Evolutionary conservation across 2,329 filamentous ascomycete genomes (phyloP).

Genomic region (Pyrenochaeta sp.): DNA sequence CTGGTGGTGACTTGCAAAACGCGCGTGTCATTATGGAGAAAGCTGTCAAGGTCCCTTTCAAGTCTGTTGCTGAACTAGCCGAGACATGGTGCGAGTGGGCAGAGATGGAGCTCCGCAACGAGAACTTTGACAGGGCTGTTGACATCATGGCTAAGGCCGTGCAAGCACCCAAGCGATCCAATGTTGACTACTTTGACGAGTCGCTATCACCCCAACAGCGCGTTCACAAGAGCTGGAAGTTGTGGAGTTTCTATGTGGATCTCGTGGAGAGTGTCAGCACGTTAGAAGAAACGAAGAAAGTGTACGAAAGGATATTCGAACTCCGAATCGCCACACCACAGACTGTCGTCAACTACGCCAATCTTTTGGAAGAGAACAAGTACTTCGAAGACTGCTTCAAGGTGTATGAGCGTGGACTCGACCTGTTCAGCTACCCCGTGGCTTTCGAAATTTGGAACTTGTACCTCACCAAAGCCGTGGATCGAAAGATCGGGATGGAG

Average conservation of each 20-base stretch:
- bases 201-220: slow-evolving; percentile 91
- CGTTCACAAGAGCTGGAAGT: slow-evolving; percentile 98
- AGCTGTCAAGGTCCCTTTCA: slow-evolving; percentile 96
- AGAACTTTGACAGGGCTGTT: slow-evolving; percentile 94
- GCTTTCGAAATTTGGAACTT: slow-evolving; percentile 99
- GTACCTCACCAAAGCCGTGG: slow-evolving; percentile 95
- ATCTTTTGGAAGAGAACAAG: slow-evolving; percentile 89
- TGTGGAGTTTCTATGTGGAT: slow-evolving; percentile 99
- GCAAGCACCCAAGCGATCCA: slow-evolving; percentile 95
- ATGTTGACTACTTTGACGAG: slow-evolving; percentile 99
- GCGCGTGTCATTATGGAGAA: slow-evolving; percentile 96
- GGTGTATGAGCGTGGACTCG: slow-evolving; percentile 90
- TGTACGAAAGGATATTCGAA: slow-evolving; percentile 98
- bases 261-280: slow-evolving; percentile 93
- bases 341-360: slow-evolving; percentile 98
- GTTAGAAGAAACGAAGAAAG: slow-evolving; percentile 88
- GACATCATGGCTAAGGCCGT: slow-evolving; percentile 97
- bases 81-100: slow-evolving; percentile 99
- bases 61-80: slow-evolving; percentile 93
- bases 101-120: slow-evolving; percentile 94
- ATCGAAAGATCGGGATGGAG: slow-evolving; percentile 95
- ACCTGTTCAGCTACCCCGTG: slow-evolving; percentile 98
- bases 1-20: slow-evolving; percentile 80
- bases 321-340: slow-evolving; percentile 97
- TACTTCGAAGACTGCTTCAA: slow-evolving; percentile 99